A percentile compares a stretch with the other conserved stretches of the same genome.
Evolutionary conservation across 2,329 filamentous ascomycete genomes (phyloP).

Genomic region (Fusarium pseudograminearum): DNA sequence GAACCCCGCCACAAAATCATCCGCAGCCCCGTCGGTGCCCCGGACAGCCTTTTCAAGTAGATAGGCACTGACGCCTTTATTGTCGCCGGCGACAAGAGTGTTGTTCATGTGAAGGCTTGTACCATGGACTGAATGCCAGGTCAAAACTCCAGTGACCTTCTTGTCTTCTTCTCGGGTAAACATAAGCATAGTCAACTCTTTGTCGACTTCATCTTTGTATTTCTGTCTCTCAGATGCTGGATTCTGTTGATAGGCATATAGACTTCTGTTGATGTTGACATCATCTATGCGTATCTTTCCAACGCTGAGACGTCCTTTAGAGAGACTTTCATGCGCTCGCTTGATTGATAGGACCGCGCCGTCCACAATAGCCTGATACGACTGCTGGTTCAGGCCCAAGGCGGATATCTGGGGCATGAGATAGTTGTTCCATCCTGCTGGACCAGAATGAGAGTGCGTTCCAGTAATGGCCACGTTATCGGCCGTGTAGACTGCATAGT

Average conservation of each 20-base stretch:
- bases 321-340: conserved; percentile 2
- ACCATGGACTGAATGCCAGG: conserved; percentile 1
- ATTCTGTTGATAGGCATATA: background rate
- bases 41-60: background rate
- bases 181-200: conserved; percentile 18
- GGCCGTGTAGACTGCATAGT: background rate
- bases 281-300: conserved; percentile 12
- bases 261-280: conserved; percentile 19
- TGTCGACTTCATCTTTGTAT: conserved; percentile 11
- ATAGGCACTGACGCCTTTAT: conserved; percentile 15
- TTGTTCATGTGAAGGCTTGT: conserved; percentile 23
- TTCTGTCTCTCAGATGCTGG: background rate
- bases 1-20: conserved; percentile 4
- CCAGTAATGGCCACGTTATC: conserved; percentile 14
- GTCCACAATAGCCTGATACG: conserved; percentile 8
- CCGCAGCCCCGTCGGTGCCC: background rate
- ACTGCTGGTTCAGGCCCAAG: conserved; percentile 3
- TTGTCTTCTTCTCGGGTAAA: conserved; percentile 1
- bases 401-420: conserved; percentile 21
- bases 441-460: conserved; percentile 1
- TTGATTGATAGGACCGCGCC: conserved; percentile 4
- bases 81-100: conserved; percentile 1
- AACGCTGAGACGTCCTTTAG: conserved; percentile 3
- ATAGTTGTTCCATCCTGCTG: conserved; percentile 16
- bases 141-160: background rate